Conservation (phyloP, 208 protist genomes). For the Leishmania tarentolae region DNA sequence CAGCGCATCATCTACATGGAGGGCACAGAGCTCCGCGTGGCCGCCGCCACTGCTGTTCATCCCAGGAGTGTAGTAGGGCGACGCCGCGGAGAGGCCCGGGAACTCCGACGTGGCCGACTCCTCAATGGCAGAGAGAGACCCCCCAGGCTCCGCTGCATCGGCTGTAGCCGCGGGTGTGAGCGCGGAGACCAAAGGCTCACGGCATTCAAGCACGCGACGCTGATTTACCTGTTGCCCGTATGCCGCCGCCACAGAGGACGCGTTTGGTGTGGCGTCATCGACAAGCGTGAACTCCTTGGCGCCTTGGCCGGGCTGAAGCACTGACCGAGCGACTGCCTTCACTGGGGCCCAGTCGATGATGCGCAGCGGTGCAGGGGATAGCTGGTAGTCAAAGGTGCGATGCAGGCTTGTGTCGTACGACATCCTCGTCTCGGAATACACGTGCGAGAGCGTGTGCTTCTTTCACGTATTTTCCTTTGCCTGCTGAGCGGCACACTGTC, state of each 20-base stretch:
- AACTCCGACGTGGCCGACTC: neutral
- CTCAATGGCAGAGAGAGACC: neutral
- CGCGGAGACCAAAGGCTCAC: neutral
- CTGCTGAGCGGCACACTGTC: neutral
- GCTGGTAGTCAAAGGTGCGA: conserved; percentile 78
- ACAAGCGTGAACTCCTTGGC: conserved; percentile 13
- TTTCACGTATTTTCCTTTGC: no score
- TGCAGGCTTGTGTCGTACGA: conserved; percentile 63
- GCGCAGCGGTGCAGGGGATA: conserved; percentile 51
- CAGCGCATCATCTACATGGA: neutral
- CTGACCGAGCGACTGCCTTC: conserved; percentile 24
- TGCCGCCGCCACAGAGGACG: conserved; percentile 2
- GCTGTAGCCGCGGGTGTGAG: neutral
- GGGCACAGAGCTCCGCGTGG: conserved; percentile 1
- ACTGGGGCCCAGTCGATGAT: conserved; percentile 75
- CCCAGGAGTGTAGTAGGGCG: conserved; percentile 15
- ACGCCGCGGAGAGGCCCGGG: neutral
- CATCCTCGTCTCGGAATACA: conserved; percentile 20
- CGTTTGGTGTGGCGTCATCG: conserved; percentile 12
- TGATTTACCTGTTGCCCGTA: conserved; percentile 19
- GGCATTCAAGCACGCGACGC: conserved; percentile 1
- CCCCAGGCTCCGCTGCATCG: neutral
- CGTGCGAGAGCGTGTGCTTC: neutral
- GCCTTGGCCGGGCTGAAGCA: conserved; percentile 15
- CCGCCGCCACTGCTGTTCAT: neutral